Evolutionary conservation across 1,139 yeast species (phyloP), one percentile per base, ranked within the genome.

Genomic region (Blastobotrys illinoisensis): DNA sequence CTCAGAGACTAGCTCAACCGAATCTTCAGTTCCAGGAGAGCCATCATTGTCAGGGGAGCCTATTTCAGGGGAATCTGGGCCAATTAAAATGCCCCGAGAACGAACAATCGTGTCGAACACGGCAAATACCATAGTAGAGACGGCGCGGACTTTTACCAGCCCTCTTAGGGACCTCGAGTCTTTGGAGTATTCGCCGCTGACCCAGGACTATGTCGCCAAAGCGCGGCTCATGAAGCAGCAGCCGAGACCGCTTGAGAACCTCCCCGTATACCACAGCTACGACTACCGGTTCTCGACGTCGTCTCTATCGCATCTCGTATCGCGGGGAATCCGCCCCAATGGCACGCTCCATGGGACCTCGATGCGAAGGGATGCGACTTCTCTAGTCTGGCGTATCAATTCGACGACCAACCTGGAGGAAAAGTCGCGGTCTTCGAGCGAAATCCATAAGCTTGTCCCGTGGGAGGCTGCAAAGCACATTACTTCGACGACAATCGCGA

Each of bases 231-330:
- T 9, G 44, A 11, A 14, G 5, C 20, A 32, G 23, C 23, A 40
- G 44, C 19, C 19, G 32, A 23, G 24, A 26, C 46, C 46, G 26
- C 46, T 23, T 5, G 16, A 44, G 26, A 44, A 44, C 44, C 21
- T 40, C 14, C 47, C 50, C 1, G 20, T 52, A 20, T 43, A 48
- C n/a, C 58, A 56, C 36, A 49, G 53, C 43, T 56, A 56, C 20
- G 58, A 56, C 40, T 48, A 51, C 19, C 48, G 54, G 11, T 49
- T 44, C 48, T 52, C 56, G 11, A 36, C 58, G 6, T 51, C 56
- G 16, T 49, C 56, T 21, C 44, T 53, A 21, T 26, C 56, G n/a
- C 46, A 51, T 21, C 44, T 53, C 13, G 50, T 54, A 16, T 46
- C 52, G 21, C 47, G 49, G 19, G 53, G 52, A 3, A 54, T 45